Percentiles rank a stretch among this genome's conserved stretches.
These are phyloP conservation scores for Mucuna pruriens DNA, from an alignment of 306 rosid genomes.

Conservation along the genomic window DNA sequence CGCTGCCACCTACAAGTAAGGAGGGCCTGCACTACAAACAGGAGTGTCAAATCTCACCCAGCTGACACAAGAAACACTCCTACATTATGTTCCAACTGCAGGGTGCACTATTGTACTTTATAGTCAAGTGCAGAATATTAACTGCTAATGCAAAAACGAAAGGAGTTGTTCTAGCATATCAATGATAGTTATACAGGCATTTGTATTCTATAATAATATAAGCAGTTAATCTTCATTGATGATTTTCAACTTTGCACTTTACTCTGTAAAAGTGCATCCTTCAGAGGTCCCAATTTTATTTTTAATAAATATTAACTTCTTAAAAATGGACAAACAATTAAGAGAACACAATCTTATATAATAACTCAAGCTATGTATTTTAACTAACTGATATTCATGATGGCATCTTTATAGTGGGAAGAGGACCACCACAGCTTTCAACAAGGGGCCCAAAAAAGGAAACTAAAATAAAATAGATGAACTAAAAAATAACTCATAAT, in stretches of 20 bases:
- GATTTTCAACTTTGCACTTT: not conserved
- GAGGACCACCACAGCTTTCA: not conserved
- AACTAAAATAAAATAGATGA: constrained; percentile 3
- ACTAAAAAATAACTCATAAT: too few species aligned
- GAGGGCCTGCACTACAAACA: not conserved
- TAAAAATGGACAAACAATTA: not conserved
- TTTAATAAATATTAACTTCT: not conserved
- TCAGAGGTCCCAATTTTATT: not conserved
- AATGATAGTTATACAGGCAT: not conserved
- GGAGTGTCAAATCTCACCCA: not conserved
- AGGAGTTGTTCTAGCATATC: not conserved
- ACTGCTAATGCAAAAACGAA: not conserved
- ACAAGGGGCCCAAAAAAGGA: not conserved
- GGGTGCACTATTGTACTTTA: not conserved
- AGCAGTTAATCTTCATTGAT: not conserved
- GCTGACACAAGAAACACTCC: not conserved
- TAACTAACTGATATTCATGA: constrained; percentile 11
- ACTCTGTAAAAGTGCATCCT: not conserved
- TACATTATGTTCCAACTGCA: not conserved
- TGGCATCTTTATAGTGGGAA: not conserved
- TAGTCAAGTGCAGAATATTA: not conserved
- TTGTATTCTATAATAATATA: not conserved
- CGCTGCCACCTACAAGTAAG: not conserved
- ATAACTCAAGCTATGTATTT: not conserved
- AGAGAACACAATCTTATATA: not conserved